A percentile compares a stretch with the other conserved stretches of the same genome.
These are phyloP conservation scores for Trichoderma gamsii DNA, from an alignment of 495 filamentous ascomycete genomes.

Conservation along the genomic window DNA sequence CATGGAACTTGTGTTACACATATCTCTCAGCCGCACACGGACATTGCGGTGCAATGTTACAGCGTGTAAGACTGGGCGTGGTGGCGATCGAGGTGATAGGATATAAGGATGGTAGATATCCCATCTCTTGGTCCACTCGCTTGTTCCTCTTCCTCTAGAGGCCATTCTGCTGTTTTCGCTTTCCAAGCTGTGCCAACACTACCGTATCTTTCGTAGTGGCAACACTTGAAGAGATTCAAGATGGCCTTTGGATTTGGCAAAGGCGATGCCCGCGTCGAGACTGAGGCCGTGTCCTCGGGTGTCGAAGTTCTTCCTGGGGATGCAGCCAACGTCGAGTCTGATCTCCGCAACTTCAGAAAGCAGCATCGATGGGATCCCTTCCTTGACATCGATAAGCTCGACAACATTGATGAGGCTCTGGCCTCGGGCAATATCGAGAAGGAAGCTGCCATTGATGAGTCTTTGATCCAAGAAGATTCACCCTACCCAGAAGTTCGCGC, in stretches of 20 bases:
- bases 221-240: neutral
- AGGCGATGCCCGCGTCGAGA: constrained; percentile 1
- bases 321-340: neutral
- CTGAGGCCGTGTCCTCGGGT: neutral
- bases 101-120: neutral
- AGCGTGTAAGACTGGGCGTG: neutral
- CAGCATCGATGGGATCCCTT: constrained; percentile 58
- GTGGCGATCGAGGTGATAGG: neutral
- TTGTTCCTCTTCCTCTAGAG: neutral
- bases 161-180: neutral
- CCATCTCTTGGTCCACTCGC: neutral
- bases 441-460: constrained; percentile 40
- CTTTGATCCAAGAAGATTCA: constrained; percentile 50
- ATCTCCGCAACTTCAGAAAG: constrained; percentile 32
- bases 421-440: constrained; percentile 39
- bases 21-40: too few species aligned
- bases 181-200: neutral
- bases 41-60: too few species aligned
- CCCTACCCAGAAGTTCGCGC: constrained; percentile 51
- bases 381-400: constrained; percentile 46
- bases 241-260: constrained; percentile 3
- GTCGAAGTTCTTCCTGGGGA: neutral
- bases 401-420: constrained; percentile 49
- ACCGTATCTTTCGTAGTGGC: neutral
- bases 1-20: too few species aligned